phyloP scores from a whole-genome alignment of 23 red algal genomes.

The Chondrus crispus region DNA sequence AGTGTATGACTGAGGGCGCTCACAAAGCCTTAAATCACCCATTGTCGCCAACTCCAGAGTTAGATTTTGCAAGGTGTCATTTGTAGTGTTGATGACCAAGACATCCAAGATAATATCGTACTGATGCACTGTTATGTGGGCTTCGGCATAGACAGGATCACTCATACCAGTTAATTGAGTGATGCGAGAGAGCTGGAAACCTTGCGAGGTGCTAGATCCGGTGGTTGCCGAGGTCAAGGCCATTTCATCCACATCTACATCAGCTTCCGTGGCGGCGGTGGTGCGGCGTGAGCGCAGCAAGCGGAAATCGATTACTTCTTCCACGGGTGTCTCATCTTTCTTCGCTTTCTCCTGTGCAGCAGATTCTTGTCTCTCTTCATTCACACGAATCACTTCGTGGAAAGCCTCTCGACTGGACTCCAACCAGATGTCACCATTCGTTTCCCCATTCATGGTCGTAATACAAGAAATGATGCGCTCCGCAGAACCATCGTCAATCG shows the following conservation, averaged over 20 bases:
- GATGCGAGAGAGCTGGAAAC: conserved; percentile 72
- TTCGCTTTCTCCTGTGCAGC: conserved; percentile 66
- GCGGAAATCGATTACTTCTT: conserved; percentile 87
- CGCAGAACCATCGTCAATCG: conserved; percentile 79
- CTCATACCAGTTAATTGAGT: conserved; percentile 89
- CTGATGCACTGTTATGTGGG: conserved; percentile 87
- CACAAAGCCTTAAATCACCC: conserved; percentile 95
- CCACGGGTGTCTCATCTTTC: conserved; percentile 67
- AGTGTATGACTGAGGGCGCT: conserved; percentile 85
- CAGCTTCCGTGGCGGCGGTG: conserved; percentile 33
- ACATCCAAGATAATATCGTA: conserved; percentile 98
- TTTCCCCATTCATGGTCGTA: conserved; percentile 22
- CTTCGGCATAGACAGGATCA: conserved; percentile 98
- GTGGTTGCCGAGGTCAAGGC: conserved; percentile 45
- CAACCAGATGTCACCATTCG: conserved; percentile 56
- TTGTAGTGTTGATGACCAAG: conserved; percentile 82
- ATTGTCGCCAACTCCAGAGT: conserved; percentile 94
- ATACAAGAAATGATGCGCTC: conserved; percentile 86
- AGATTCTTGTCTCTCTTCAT: conserved; percentile 53
- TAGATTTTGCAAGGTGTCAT: conserved; percentile 82
- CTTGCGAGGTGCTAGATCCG: conserved; percentile 23
- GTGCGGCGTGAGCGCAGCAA: conserved; percentile 74
- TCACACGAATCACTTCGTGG: conserved; percentile 68
- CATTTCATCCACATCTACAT: conserved; percentile 63
- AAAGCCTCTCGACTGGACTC: conserved; percentile 68